phyloP scores from a whole-genome alignment of 1,139 yeast genomes.

The Saccharomyces hybrid region DNA sequence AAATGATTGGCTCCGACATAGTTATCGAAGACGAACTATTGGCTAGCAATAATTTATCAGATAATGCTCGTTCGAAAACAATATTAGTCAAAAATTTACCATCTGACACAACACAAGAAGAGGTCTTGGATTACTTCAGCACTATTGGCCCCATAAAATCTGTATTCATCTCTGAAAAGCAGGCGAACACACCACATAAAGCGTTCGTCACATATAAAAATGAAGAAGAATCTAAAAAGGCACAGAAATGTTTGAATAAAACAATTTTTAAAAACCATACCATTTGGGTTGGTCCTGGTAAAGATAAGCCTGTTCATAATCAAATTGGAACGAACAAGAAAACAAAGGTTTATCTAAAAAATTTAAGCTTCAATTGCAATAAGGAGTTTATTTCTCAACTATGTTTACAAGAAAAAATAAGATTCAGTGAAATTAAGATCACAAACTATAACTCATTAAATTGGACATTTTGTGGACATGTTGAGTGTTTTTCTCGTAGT shows the following conservation, averaged over 20 bases:
- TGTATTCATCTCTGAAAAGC: constrained; percentile 35
- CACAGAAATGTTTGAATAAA: constrained; percentile 29
- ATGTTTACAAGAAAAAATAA: constrained; percentile 20
- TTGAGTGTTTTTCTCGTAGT: constrained; percentile 15
- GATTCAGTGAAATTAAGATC: constrained; percentile 8
- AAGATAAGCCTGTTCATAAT: constrained; percentile 17
- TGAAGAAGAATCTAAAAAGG: constrained; percentile 26
- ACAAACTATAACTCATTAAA: constrained; percentile 14
- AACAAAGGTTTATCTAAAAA: constrained; percentile 18
- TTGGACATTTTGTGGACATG: constrained; percentile 20
- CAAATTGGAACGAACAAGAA: constrained; percentile 10
- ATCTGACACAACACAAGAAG: constrained; percentile 32
- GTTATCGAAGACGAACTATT: constrained; percentile 24
- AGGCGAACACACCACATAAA: constrained; percentile 37
- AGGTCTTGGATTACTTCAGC: constrained; percentile 34
- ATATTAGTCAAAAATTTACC: constrained; percentile 43
- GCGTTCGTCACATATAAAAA: constrained; percentile 39
- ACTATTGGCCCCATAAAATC: constrained; percentile 39
- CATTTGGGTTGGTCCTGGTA: constrained; percentile 33
- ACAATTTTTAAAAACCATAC: constrained; percentile 23
- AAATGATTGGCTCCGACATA: constrained; percentile 19
- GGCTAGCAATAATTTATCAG: constrained; percentile 2
- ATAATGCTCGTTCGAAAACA: constrained; percentile 27
- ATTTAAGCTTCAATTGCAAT: constrained; percentile 25
- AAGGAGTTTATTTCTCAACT: constrained; percentile 8